phyloP scores from a whole-genome alignment of 1,284 basidiomycete genomes.

The Sphagnurus paluster region DNA sequence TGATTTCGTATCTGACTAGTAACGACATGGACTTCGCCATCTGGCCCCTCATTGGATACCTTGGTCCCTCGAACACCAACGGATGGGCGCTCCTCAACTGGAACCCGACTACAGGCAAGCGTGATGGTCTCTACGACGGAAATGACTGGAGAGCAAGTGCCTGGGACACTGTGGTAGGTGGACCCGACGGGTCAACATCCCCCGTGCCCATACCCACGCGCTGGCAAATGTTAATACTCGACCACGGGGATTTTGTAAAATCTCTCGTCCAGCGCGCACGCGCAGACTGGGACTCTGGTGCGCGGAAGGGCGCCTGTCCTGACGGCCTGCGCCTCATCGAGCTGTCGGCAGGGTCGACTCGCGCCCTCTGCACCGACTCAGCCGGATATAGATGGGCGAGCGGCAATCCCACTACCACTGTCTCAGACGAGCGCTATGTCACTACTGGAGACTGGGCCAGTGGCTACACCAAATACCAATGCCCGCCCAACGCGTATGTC shows the following conservation, averaged over 20 bases:
- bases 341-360: conserved; percentile 13
- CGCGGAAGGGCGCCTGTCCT: conserved; percentile 17
- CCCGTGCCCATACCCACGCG: conserved; percentile 9
- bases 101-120: conserved; percentile 8
- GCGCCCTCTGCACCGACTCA: conserved; percentile 14
- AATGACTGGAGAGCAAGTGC: conserved; percentile 15
- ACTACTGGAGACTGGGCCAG: conserved; percentile 15
- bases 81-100: conserved; percentile 19
- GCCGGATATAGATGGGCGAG: conserved; percentile 13
- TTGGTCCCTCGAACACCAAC: conserved; percentile 12
- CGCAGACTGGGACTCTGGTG: conserved; percentile 17
- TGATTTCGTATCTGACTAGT: conserved; percentile 13
- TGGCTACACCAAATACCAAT: conserved; percentile 18
- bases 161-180: conserved; percentile 12
- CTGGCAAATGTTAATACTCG: conserved; percentile 19
- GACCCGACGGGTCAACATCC: conserved; percentile 1
- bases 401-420: conserved; percentile 14
- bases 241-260: conserved; percentile 15
- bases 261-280: conserved; percentile 11
- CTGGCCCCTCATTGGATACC: conserved; percentile 18
- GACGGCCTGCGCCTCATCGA: conserved; percentile 17
- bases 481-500: conserved; percentile 14
- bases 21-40: conserved; percentile 18
- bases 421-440: conserved; percentile 13
- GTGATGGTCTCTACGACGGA: conserved; percentile 16